A percentile compares a stretch with the other conserved stretches of the same genome.
Conservation (phyloP, 225 moss, liverwort and hornwort genomes). For the Straminergon stramineum region DNA sequence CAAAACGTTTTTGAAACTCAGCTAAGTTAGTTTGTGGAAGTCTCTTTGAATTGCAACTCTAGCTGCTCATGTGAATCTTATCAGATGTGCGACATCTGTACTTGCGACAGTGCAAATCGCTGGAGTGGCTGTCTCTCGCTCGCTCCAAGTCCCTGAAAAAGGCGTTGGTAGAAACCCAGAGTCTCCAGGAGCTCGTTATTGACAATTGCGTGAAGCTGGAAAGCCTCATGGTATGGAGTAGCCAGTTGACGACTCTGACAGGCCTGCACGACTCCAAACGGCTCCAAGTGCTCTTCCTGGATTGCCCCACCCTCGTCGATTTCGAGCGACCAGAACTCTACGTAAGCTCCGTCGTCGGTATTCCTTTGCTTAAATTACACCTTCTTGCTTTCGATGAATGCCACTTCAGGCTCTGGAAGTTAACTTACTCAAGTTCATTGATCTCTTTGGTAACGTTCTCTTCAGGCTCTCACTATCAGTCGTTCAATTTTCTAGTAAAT, state of each 20-base stretch:
- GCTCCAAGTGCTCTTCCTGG: conserved; percentile 57
- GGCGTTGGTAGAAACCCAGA: conserved; percentile 40
- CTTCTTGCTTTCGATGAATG: neutral
- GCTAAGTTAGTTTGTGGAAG: neutral
- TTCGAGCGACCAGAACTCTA: conserved; percentile 34
- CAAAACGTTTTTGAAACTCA: neutral
- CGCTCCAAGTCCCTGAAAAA: conserved; percentile 54
- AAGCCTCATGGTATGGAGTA: conserved; percentile 56
- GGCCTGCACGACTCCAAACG: conserved; percentile 32
- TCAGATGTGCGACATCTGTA: neutral
- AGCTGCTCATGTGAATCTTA: neutral
- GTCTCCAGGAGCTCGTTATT: conserved; percentile 38
- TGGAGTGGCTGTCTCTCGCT: conserved; percentile 60
- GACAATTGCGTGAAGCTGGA: conserved; percentile 51
- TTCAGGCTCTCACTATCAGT: neutral
- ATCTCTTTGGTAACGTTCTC: neutral
- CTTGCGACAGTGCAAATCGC: conserved; percentile 47
- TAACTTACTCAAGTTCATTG: too few species aligned
- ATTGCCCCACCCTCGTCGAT: conserved; percentile 45
- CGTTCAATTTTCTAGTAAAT: too few species aligned
- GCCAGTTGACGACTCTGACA: conserved; percentile 21
- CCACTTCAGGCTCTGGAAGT: neutral
- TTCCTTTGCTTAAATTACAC: neutral
- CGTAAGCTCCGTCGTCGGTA: neutral
- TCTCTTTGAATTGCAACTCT: neutral